Evolutionary conservation across 345 rosid species (phyloP), one percentile per base, ranked within the genome.

Genomic region (Aquilaria malaccensis): DNA sequence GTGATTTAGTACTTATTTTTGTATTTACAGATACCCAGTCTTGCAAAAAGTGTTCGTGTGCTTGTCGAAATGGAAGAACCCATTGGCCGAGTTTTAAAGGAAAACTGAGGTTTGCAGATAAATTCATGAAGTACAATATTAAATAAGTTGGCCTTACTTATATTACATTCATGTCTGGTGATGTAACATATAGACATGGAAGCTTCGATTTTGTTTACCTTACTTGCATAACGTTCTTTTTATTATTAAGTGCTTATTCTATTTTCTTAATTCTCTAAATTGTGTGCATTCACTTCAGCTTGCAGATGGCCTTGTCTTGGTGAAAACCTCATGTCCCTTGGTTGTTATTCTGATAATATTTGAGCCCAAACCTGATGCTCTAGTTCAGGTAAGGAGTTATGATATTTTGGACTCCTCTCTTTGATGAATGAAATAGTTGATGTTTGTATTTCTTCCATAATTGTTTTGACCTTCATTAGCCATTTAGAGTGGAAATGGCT

Each of bases 401-500:
- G 47, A 51, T 51, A 33, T 14, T 54, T 33, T 61, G 46, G 14
- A 50, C 46, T 50, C 13, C 53, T 49, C 10, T 60, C 31, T 60
- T n/a, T 61, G 46, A 61, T 61, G 31, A 50, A 45, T 61, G 30
- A 53, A 47, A 45, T 22, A 47, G 52, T 30, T 62, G 2, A 15
- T 50, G 45, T 52, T 63, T 52, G 13, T 13, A 43, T 52, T 33
- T 56, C 14, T 14, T 14, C 29, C 57, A 9, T 1, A 9, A 10
- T 50, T 13, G 2, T 55, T n/a, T 15, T 13, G 11, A 30, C 29
- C 94, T 62, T 77, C 88, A 14, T 65, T 86, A 63, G 88, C 94
- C 58, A 76, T 87, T 53, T 79, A 89, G 55, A 95, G 96, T 67
- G 99, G 99, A 72, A 95, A 95, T 72, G 99, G 88, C 51, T 85